Evolutionary conservation across 2,329 filamentous ascomycete genomes (phyloP).

Genomic region (Pezicula rhizophila): DNA sequence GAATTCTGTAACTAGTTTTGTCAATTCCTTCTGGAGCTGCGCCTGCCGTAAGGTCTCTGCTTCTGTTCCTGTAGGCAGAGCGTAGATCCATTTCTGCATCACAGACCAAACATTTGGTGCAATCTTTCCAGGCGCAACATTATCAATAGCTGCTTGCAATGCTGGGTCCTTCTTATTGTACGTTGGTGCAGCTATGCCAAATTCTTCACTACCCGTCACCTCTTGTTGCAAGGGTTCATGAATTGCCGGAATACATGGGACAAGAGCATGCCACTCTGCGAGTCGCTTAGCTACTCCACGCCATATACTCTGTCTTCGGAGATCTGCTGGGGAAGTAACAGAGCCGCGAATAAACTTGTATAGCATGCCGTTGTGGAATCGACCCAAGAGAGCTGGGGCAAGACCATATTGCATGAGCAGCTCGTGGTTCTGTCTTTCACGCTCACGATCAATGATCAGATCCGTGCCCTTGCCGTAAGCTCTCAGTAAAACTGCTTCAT

Average conservation of each 20-base stretch:
- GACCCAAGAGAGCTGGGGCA: constrained; percentile 79
- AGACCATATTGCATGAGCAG: constrained; percentile 77
- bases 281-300: constrained; percentile 76
- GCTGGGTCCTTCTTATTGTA: constrained; percentile 28
- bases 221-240: constrained; percentile 23
- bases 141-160: constrained; percentile 39
- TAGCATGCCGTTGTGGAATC: constrained; percentile 92
- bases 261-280: constrained; percentile 84
- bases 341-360: constrained; percentile 84
- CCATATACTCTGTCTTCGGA: constrained; percentile 71
- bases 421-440: constrained; percentile 74
- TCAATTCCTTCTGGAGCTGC: constrained; percentile 68
- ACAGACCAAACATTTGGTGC: constrained; percentile 91
- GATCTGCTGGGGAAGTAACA: constrained; percentile 73
- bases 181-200: constrained; percentile 20
- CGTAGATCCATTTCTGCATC: constrained; percentile 91
- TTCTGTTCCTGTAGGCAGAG: constrained; percentile 68
- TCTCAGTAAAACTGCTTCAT: constrained; percentile 79
- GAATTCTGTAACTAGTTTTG: constrained; percentile 62
- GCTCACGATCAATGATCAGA: constrained; percentile 90
- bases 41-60: constrained; percentile 62
- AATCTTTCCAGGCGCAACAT: constrained; percentile 59
- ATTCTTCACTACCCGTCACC: constrained; percentile 30
- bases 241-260: constrained; percentile 47
- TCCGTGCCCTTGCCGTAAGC: constrained; percentile 94